These are phyloP conservation scores for Vaccinium darrowii DNA, from an alignment of 148 eudicot genomes.

Conservation along the genomic window DNA sequence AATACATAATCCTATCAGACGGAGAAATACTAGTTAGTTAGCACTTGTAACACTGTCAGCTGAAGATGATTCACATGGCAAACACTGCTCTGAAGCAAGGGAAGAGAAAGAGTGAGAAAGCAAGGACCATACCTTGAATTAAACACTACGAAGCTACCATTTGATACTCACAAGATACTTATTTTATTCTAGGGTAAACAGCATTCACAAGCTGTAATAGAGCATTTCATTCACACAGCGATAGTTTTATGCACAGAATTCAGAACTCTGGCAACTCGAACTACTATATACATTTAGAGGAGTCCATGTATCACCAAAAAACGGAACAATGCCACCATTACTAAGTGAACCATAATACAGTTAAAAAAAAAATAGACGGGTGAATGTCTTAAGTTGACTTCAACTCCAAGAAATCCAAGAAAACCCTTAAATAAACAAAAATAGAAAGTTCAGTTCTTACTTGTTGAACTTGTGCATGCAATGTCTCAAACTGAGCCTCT, in stretches of 20 bases:
- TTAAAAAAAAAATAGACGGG: not conserved
- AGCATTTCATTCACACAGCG: not conserved
- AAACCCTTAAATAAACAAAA: not conserved
- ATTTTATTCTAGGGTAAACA: not conserved
- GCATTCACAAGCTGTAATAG: not conserved
- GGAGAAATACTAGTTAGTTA: not conserved
- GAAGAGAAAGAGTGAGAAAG: not conserved
- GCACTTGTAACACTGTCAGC: not conserved
- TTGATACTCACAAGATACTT: not conserved
- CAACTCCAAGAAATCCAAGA: not conserved
- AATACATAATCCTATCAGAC: not conserved
- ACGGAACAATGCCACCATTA: not conserved
- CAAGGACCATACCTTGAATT: not conserved
- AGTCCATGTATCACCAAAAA: not conserved
- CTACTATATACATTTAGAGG: not conserved
- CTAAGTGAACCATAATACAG: not conserved
- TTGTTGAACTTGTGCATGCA: constrained; percentile 68
- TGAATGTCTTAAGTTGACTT: not conserved
- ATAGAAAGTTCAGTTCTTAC: constrained; percentile 30
- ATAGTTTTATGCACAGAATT: not conserved
- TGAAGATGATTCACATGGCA: not conserved
- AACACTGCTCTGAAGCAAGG: not conserved
- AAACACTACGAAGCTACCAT: not conserved
- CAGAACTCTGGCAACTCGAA: not conserved
- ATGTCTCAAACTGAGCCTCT: constrained; percentile 59